These are phyloP conservation scores for Kalmusia sp. DNA, from an alignment of 2,329 filamentous ascomycete species.

Conservation along the genomic window DNA sequence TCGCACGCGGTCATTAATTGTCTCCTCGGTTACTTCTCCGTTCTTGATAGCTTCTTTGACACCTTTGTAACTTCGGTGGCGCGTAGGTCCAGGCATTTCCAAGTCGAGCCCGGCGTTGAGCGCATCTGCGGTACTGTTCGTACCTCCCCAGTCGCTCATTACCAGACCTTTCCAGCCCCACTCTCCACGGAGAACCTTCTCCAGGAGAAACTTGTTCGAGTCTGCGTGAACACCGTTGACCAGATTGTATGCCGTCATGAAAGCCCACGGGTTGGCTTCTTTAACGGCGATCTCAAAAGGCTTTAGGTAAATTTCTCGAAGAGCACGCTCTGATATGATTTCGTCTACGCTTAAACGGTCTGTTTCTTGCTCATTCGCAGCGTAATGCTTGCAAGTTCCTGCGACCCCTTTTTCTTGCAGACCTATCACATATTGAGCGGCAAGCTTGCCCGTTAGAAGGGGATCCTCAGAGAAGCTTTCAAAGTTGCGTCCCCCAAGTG, in stretches of 20 bases:
- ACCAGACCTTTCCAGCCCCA: constrained; percentile 77
- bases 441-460: constrained; percentile 71
- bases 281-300: constrained; percentile 75
- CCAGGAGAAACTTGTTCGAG: constrained; percentile 70
- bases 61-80: constrained; percentile 74
- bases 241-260: constrained; percentile 79
- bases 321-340: constrained; percentile 63
- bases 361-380: constrained; percentile 72
- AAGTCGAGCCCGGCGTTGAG: constrained; percentile 47
- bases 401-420: constrained; percentile 71
- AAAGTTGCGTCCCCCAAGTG: constrained; percentile 81
- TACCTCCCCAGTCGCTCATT: constrained; percentile 67
- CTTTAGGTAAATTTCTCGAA: constrained; percentile 62
- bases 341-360: constrained; percentile 66
- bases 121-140: constrained; percentile 43
- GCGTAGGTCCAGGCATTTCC: constrained; percentile 58
- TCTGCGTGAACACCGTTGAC: constrained; percentile 75
- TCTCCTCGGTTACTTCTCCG: constrained; percentile 57
- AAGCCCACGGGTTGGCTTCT: constrained; percentile 69
- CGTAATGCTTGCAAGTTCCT: constrained; percentile 78
- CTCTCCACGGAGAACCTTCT: constrained; percentile 70
- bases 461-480: constrained; percentile 76
- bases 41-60: constrained; percentile 48
- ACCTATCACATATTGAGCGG: constrained; percentile 65
- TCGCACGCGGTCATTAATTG: constrained; percentile 37